Base-by-base conservation (phyloP, 768 basidiomycete species). In the Pholiota microspora region DNA sequence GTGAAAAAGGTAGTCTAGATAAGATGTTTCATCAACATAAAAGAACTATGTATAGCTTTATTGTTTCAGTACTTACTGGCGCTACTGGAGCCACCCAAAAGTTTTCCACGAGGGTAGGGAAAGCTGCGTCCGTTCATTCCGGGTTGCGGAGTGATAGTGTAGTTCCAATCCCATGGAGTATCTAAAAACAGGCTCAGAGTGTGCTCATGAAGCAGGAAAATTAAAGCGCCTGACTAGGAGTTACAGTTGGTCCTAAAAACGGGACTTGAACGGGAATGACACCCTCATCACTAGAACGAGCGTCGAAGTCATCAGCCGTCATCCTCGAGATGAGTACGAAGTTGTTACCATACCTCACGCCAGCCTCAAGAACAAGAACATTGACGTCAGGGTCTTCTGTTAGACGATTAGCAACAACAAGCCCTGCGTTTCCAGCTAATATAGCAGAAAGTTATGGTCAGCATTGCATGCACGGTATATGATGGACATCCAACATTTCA, bases 1-100 rank as follows among this genome's bases (percentile, higher is more conserved):
- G 49, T 71, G 73, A 10, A 70, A 63, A 63, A 75, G 67, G 36
- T 64, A 68, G 52, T 74, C 73, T 72, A 29, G 2, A 32, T 18
- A 45, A 45, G 13, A 21, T 8, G 27, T 7, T 18, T 21, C 9
- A 10, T 23, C 18, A 29, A 24, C 16, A 5, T 3, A 13, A 13
- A 1, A 12, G 13, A 8, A 27, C 24, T 29, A 13, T 6, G 12
- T 31, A n/a, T n/a, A n/a, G n/a, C n/a, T 42, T 31, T 42, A 1
- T 24, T 24, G 7, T 27, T 16, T 10, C 13, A 34, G n/a, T 21
- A 48, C 51, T 45, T 28, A 53, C 51, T 53, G 31, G 45, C 51
- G 31, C 51, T 53, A 24, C 51, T 53, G n/a, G 38, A 44, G 6
- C 51, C 51, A 7, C 51, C 51, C 21, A 53, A 42, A 23, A 53